Base-by-base conservation (phyloP, 2,329 filamentous ascomycete species). In the Camillea tinctor region DNA sequence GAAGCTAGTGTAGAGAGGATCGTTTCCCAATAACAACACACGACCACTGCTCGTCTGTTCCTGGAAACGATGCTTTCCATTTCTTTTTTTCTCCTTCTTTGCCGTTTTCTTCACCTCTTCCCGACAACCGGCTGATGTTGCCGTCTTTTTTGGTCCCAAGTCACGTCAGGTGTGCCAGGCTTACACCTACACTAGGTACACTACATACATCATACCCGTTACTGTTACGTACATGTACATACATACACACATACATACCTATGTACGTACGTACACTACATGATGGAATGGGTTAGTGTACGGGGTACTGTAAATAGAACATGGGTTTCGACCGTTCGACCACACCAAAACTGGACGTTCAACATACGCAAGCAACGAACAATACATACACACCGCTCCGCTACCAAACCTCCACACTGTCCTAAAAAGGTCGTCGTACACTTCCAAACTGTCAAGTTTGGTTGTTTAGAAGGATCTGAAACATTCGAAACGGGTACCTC, bases 51-150 rank as follows among this genome's bases (percentile, higher is more conserved):
- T n/a, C 26, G 26, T 30, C 7, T 2, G 26, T 30, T 30, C 7
- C 3, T 30, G 26, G 26, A 30, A 30, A 11, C 26, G 7, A 30
- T 30, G 26, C 26, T 23, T 51, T 44, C 50, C 5, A 50, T 20
- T 52, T 19, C n/a, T 51, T 26, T 26, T 26, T 9, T 30, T 30
- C 26, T 30, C 26, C 26, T 30, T 30, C 26, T 30, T 30, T 4
- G 26, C 26, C 26, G 26, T 20, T 4, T 52, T 20, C 26, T 15
- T 52, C 22, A n/a, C n/a, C n/a, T 36, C 26, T 24, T 49, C 48
- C 23, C 54, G 59, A 55, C 55, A 50, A 55, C 50, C 59, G 59
- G 59, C 55, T 60, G 24, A 50, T 52, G 44, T 55, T 57, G 52
- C 59, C 59, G 36, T 51, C 36, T 44, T n/a, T 44, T 5, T 11